These are phyloP conservation scores for Leccinum boreale DNA, from an alignment of 768 basidiomycete genomes.

Conservation along the genomic window DNA sequence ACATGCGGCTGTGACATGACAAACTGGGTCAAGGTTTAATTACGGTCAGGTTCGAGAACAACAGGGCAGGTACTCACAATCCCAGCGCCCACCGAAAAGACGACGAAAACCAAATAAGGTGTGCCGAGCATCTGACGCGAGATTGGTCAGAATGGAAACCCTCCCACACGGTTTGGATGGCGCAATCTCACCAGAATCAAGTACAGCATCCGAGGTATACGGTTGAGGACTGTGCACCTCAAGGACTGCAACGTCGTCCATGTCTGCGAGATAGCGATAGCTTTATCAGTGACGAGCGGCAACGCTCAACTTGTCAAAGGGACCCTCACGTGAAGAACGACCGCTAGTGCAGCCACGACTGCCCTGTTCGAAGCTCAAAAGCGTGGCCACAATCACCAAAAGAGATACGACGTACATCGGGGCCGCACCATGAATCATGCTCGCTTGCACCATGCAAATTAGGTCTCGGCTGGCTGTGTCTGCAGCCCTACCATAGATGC, in stretches of 20 bases:
- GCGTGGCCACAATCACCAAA: background rate
- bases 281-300: constrained; percentile 1
- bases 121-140: constrained; percentile 32
- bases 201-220: constrained; percentile 25
- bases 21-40: constrained; percentile 18
- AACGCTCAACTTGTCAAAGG: background rate
- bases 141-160: constrained; percentile 9
- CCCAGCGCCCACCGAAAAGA: constrained; percentile 38
- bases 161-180: background rate
- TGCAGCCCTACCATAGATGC: constrained; percentile 31
- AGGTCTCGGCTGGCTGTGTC: constrained; percentile 21
- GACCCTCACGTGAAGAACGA: constrained; percentile 40
- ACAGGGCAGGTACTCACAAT: constrained; percentile 31
- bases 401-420: constrained; percentile 42
- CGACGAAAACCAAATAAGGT: constrained; percentile 42
- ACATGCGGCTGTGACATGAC: constrained; percentile 12
- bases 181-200: constrained; percentile 22
- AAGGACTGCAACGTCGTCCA: constrained; percentile 35
- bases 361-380: constrained; percentile 31
- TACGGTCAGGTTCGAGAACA: constrained; percentile 7
- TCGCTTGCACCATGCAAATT: constrained; percentile 50
- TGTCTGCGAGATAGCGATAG: constrained; percentile 24
- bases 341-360: constrained; percentile 37
- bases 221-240: constrained; percentile 13
- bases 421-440: constrained; percentile 49